Evolutionary conservation across 164 flowering plant species (phyloP).

Genomic region (Warburgia ugandensis): DNA sequence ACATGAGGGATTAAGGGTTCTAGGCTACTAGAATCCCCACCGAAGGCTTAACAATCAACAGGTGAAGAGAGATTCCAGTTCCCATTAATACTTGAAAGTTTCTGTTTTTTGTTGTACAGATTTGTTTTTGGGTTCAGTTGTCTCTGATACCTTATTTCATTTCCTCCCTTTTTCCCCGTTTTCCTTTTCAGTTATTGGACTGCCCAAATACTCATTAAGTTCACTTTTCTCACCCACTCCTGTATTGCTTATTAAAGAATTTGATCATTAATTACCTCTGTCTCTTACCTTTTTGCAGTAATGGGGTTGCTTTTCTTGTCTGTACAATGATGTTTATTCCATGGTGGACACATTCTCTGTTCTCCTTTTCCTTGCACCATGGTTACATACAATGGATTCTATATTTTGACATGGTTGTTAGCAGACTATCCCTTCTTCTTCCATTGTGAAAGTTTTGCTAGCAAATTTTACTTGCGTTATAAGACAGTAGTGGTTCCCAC

Average conservation of each 20-base stretch:
- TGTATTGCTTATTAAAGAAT: background rate
- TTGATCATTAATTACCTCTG: conserved; percentile 9
- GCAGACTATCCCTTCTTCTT: too few species aligned
- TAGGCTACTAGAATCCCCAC: background rate
- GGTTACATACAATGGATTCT: background rate
- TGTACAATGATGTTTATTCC: conserved; percentile 13
- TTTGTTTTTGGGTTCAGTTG: conserved; percentile 3
- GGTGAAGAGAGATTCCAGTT: background rate
- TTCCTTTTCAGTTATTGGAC: background rate
- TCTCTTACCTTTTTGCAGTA: conserved; percentile 4
- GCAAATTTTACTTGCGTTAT: too few species aligned
- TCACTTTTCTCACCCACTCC: background rate
- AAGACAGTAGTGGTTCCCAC: too few species aligned
- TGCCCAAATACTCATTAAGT: background rate
- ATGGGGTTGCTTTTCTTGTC: conserved; percentile 9
- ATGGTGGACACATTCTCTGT: conserved; percentile 4
- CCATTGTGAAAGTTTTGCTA: too few species aligned
- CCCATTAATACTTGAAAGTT: background rate
- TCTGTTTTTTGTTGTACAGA: conserved; percentile 9
- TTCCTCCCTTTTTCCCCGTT: background rate
- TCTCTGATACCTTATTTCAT: conserved; percentile 1
- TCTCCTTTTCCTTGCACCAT: background rate
- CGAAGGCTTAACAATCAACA: background rate
- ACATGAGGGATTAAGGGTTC: conserved; percentile 4
- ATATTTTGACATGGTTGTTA: too few species aligned